These are phyloP conservation scores for Physocladia obscura DNA, from an alignment of 192 early-diverging fungal species.

Conservation along the genomic window DNA sequence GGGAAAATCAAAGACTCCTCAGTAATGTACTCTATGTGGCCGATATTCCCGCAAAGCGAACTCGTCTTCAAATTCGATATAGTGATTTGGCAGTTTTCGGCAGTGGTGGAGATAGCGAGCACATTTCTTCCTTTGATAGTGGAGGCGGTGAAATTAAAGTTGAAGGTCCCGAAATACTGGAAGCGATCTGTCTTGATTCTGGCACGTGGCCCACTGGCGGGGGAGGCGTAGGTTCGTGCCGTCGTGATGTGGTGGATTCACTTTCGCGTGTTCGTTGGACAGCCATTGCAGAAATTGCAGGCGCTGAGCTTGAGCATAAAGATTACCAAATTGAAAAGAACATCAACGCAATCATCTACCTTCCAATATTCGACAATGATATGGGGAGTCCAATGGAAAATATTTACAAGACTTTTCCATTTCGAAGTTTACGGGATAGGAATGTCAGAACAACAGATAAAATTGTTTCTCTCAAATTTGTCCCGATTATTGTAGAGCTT, in stretches of 20 bases:
- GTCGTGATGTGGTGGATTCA: conserved; percentile 46
- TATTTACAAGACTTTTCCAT: conserved; percentile 29
- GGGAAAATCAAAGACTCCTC: conserved; percentile 27
- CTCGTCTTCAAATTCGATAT: conserved; percentile 38
- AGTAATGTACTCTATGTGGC: conserved; percentile 27
- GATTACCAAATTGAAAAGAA: conserved; percentile 52
- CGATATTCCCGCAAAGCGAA: conserved; percentile 36
- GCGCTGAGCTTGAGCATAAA: conserved; percentile 43
- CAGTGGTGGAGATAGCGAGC: conserved; percentile 38
- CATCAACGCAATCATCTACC: conserved; percentile 45
- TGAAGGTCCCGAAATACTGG: conserved; percentile 23
- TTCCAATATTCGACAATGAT: conserved; percentile 48
- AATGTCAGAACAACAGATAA: conserved; percentile 27
- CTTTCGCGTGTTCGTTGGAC: conserved; percentile 44
- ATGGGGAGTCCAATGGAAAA: conserved; percentile 48
- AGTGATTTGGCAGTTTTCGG: conserved; percentile 41
- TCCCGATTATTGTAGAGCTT: conserved; percentile 37
- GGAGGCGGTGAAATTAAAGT: neutral
- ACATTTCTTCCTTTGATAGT: neutral
- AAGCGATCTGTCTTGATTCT: conserved; percentile 42
- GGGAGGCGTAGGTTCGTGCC: conserved; percentile 48
- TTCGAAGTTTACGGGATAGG: conserved; percentile 20
- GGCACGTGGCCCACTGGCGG: conserved; percentile 54
- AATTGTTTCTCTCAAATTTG: conserved; percentile 30
- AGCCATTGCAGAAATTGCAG: conserved; percentile 43